Percentiles rank a stretch among this genome's conserved stretches.
Evolutionary conservation across 257 asterid genomes (phyloP).

Genomic region (Nicotiana noctiflora): DNA sequence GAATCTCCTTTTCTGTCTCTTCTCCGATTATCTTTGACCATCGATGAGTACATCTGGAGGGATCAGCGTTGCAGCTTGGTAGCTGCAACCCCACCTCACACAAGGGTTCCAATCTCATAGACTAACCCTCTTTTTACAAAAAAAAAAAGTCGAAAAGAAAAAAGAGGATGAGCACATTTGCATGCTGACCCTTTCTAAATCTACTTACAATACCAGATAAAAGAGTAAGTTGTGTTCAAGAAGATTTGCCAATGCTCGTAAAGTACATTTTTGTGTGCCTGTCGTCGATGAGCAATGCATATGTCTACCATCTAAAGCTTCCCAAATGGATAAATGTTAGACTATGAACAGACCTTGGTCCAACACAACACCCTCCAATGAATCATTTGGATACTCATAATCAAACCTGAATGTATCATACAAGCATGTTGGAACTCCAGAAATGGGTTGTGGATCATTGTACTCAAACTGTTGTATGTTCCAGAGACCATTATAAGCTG

Average conservation of each 20-base stretch:
- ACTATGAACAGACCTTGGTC: conserved; percentile 63
- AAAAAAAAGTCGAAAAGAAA: not conserved
- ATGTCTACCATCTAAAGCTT: conserved; percentile 3
- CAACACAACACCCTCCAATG: conserved; percentile 55
- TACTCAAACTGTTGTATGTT: conserved; percentile 26
- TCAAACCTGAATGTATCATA: conserved; percentile 44
- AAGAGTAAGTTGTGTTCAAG: not conserved
- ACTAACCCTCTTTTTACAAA: not conserved
- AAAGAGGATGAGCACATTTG: not conserved
- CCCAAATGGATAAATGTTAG: conserved; percentile 20
- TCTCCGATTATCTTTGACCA: too few species aligned
- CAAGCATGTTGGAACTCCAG: conserved; percentile 38
- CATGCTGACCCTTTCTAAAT: not conserved
- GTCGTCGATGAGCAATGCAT: not conserved
- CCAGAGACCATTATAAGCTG: conserved; percentile 19
- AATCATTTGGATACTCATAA: conserved; percentile 38
- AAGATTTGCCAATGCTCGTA: conserved; percentile 11
- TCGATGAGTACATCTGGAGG: too few species aligned
- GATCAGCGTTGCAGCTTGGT: not conserved
- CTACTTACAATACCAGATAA: not conserved
- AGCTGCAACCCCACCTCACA: not conserved
- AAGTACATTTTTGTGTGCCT: conserved; percentile 1
- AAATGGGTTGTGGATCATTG: conserved; percentile 30
- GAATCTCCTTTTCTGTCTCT: not conserved
- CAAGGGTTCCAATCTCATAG: not conserved